Evolutionary conservation across 2,329 filamentous ascomycete genomes (phyloP).

Genomic region (Byssothecium circinans): DNA sequence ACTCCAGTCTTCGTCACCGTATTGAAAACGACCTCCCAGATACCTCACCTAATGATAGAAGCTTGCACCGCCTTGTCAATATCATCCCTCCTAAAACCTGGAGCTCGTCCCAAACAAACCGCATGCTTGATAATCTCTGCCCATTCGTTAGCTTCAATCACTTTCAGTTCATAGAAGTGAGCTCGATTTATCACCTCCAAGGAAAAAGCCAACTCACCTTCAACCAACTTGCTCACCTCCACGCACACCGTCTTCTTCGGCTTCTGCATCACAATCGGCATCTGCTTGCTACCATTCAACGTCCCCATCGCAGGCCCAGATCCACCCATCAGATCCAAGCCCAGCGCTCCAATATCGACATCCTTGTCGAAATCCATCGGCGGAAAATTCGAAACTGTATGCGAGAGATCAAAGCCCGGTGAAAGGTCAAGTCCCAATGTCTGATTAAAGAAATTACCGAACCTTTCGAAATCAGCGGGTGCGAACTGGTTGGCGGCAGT

Average conservation of each 20-base stretch:
- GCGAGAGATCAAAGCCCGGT: slow-evolving; percentile 21
- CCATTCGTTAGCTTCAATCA: slow-evolving; percentile 22
- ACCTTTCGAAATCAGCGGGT: slow-evolving; percentile 14
- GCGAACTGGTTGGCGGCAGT: slow-evolving; percentile 3
- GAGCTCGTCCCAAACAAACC: slow-evolving; percentile 49
- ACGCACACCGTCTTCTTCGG: slow-evolving; percentile 45
- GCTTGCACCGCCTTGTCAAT: slow-evolving; percentile 46
- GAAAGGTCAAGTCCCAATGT: slow-evolving; percentile 39
- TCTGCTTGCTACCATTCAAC: too few species aligned
- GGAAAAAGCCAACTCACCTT: slow-evolving; percentile 39
- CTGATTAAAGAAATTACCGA: slow-evolving; percentile 25
- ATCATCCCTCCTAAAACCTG: slow-evolving; percentile 48
- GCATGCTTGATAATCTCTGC: slow-evolving; percentile 41
- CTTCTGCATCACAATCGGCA: slow-evolving; percentile 26
- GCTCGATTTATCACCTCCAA: too few species aligned
- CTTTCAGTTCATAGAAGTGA: background rate
- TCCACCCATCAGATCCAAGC: slow-evolving; percentile 22
- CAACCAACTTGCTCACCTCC: slow-evolving; percentile 48
- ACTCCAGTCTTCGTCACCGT: too few species aligned
- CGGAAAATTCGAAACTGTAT: slow-evolving; percentile 4
- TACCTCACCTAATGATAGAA: too few species aligned
- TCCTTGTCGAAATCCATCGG: slow-evolving; percentile 10
- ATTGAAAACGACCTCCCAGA: too few species aligned
- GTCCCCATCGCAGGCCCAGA: background rate
- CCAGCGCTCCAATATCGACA: slow-evolving; percentile 19